Evolutionary conservation across 208 protist genomes (phyloP).

Genomic region (Lotmaria passim): DNA sequence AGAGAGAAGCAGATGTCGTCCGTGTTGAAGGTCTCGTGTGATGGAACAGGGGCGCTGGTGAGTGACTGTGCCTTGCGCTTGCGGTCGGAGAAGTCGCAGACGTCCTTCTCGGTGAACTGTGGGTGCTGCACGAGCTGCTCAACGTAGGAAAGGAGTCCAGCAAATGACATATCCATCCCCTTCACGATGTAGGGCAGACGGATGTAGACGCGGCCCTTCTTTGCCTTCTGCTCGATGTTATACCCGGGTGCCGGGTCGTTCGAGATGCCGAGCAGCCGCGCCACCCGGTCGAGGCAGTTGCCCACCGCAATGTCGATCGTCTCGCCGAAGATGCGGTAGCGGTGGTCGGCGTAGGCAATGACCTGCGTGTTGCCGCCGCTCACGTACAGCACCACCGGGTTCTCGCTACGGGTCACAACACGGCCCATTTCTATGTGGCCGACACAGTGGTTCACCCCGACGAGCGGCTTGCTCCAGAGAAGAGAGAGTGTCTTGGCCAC

Average conservation of each 20-base stretch:
- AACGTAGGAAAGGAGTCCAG: constrained; percentile 93
- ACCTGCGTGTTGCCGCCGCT: constrained; percentile 99
- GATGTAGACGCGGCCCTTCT: constrained; percentile 82
- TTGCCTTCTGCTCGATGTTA: constrained; percentile 99
- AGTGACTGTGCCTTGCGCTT: constrained; percentile 40
- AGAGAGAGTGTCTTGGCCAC: constrained; percentile 81
- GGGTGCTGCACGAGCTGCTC: constrained; percentile 78
- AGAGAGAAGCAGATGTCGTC: constrained; percentile 99
- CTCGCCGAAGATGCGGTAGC: constrained; percentile 99
- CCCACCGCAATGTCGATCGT: constrained; percentile 99
- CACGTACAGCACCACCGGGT: constrained; percentile 99
- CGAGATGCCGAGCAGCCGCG: constrained; percentile 94
- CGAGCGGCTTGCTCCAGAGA: constrained; percentile 91
- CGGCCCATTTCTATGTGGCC: constrained; percentile 99
- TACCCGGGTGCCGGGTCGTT: constrained; percentile 99
- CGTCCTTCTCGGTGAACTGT: constrained; percentile 58
- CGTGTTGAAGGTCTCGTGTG: constrained; percentile 77
- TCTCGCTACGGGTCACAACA: constrained; percentile 92
- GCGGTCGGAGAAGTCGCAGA: constrained; percentile 25
- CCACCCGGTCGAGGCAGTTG: constrained; percentile 98
- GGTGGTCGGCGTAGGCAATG: constrained; percentile 93
- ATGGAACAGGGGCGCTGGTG: constrained; percentile 35
- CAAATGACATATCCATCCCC: constrained; percentile 98
- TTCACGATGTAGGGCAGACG: constrained; percentile 98
- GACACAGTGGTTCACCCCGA: constrained; percentile 99